Evolutionary conservation across 1,284 basidiomycete genomes (phyloP), one percentile per base, ranked within the genome.

Genomic region (Microbotryum violaceum): DNA sequence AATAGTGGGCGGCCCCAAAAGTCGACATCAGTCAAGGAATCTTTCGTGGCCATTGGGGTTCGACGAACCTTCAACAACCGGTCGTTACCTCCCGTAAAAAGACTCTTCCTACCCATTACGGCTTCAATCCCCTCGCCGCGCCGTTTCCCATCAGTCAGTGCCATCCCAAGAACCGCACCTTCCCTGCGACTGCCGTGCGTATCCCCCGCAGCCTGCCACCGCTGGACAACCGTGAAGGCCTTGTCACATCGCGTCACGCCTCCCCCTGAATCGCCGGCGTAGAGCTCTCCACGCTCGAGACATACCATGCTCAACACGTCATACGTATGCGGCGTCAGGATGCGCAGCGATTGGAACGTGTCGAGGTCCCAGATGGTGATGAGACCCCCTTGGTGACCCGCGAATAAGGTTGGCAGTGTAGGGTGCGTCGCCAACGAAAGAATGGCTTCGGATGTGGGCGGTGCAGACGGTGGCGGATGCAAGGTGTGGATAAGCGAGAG

Each of bases 381-480:
- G 67, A 88, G 85, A 2, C 94, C 94, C 67, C 90, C 91, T 75
- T 98, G 94, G 69, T 91, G 87, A 0, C 91, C 94, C 0, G 90
- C 92, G 70, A 88, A 96, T 20, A 97, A 80, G 0, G 90, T 89
- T 10, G 37, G 37, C 37, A 42, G 16, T 45, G 87, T 88, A 44
- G 86, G 85, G 49, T 82, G 81, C 0, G 83, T 83, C 1, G 84
- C 83, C 20, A 97, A 79, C 0, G 90, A 83, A n/a, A 94, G 79
- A 3, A 96, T 85, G 0, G 78, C 80, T 74, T 50, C 74, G 55
- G 74, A 74, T 2, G 79, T 83, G 25, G 78, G 37, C 14, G 37
- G 37, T 16, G 37, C 37, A 14, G 37, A 42, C 12, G 37, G 12
- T 42, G 37, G 37, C 12, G 37, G 37, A 16, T 42, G 37, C 37